These are phyloP conservation scores for Huntiella savannae DNA, from an alignment of 2,329 filamentous ascomycete genomes.

Conservation along the genomic window DNA sequence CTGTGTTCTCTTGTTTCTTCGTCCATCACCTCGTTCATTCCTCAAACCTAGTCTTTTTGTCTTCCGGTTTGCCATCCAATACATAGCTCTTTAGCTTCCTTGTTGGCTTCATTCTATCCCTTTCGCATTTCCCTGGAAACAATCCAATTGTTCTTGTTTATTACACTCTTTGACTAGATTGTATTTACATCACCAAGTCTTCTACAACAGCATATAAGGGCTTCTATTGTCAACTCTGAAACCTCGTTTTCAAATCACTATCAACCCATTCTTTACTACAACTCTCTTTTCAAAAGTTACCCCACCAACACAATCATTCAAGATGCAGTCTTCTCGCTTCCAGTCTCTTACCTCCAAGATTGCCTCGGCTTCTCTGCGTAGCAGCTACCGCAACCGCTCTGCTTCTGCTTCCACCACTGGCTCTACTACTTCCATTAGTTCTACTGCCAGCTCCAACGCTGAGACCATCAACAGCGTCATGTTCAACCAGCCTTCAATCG, in stretches of 20 bases:
- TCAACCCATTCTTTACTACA: not conserved
- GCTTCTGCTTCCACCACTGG: slow-evolving; percentile 24
- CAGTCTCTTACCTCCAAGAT: slow-evolving; percentile 32
- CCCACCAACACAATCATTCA: slow-evolving; percentile 13
- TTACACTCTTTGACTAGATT: not conserved
- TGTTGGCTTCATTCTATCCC: slow-evolving; percentile 7
- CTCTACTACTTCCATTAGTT: slow-evolving; percentile 11
- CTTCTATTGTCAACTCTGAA: slow-evolving; percentile 13
- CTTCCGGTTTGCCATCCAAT: slow-evolving; percentile 4
- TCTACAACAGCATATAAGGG: slow-evolving; percentile 14
- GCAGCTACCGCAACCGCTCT: slow-evolving; percentile 30
- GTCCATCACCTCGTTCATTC: slow-evolving; percentile 5
- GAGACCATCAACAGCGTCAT: slow-evolving; percentile 40
- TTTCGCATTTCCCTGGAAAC: slow-evolving; percentile 6
- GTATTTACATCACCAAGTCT: not conserved
- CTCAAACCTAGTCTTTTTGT: slow-evolving; percentile 1
- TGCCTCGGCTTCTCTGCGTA: slow-evolving; percentile 27
- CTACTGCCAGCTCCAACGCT: slow-evolving; percentile 23
- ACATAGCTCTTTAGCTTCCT: slow-evolving; percentile 9
- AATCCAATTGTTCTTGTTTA: slow-evolving; percentile 2
- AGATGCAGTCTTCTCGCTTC: slow-evolving; percentile 30
- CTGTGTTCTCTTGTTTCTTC: slow-evolving; percentile 9
- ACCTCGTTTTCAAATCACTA: not conserved
- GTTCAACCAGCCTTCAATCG: slow-evolving; percentile 35
- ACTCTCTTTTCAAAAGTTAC: not conserved